Evolutionary conservation across 495 filamentous ascomycete genomes (phyloP).

Genomic region (Hypoxylon cercidicola): DNA sequence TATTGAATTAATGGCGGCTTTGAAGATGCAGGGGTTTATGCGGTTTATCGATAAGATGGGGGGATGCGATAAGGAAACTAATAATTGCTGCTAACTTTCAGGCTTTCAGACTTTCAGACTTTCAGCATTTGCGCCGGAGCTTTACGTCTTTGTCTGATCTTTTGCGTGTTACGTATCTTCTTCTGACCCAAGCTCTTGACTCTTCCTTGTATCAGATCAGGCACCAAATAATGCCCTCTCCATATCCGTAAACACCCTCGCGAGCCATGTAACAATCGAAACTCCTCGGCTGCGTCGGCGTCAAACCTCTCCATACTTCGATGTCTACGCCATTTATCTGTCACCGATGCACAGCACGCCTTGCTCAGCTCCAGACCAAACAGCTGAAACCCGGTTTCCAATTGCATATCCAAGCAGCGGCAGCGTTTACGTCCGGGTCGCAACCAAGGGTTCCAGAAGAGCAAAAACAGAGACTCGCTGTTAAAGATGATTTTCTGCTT

Average conservation of each 20-base stretch:
- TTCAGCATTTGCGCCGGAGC: neutral
- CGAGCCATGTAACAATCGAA: slow-evolving; percentile 18
- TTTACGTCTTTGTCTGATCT: neutral
- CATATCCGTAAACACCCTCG: slow-evolving; percentile 26
- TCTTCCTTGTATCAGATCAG: no score
- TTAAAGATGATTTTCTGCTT: neutral
- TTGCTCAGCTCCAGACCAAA: slow-evolving; percentile 8
- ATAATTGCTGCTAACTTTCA: neutral
- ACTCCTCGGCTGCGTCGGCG: neutral
- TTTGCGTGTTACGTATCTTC: no score
- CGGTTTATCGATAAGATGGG: slow-evolving; percentile 20
- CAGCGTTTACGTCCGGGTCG: slow-evolving; percentile 4
- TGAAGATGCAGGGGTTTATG: neutral
- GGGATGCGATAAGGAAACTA: neutral
- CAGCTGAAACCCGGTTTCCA: slow-evolving; percentile 7
- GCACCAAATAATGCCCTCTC: no score
- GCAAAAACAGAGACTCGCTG: neutral
- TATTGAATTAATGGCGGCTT: slow-evolving; percentile 8
- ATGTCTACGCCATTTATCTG: slow-evolving; percentile 45
- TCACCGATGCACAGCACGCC: slow-evolving; percentile 36
- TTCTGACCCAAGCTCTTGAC: no score
- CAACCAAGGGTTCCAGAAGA: slow-evolving; percentile 12
- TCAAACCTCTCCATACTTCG: slow-evolving; percentile 9
- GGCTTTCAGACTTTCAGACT: no score
- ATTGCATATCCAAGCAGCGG: slow-evolving; percentile 23